Evolutionary conservation across 805 yeast species (phyloP), one percentile per base, ranked within the genome.

Genomic region (Priceomyces haplophilus): DNA sequence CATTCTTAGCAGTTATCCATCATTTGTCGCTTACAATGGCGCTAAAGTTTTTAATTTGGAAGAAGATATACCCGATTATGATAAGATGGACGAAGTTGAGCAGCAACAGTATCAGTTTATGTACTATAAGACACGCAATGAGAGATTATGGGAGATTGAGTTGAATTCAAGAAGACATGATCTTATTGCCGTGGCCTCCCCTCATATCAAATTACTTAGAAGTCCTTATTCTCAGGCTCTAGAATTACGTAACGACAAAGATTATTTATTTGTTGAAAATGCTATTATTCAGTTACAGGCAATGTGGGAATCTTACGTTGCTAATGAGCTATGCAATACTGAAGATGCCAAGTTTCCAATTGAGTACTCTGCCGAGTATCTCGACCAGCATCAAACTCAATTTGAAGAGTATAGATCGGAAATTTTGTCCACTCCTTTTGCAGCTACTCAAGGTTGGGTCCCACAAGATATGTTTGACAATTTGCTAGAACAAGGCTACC

Each of bases 391-490:
- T 56, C 79, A 78, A 40, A 55, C 69, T 17, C 77, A 75, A 19
- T 72, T 88, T 52, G 81, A 78, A 45, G 76, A 72, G 23, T 85
- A 87, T 69, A 91, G 88, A 63, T 67, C 77, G 49, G 80, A 79
- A 51, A 65, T 85, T 37, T 75, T 83, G 29, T 72, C 82, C 4
- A 75, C 81, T 39, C 97, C 97, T 33, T 90, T 88, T 64, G 83
- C 87, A 23, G 91, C 91, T 37, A 85, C 97, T 18, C 85, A 86
- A 42, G 97, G 97, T 4, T 91, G 97, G 96, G 78, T 93, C 44
- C 97, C 98, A 13, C 96, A 88, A 59, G 96, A 88, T 58, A 80
- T 88, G 85, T 90, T 91, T 57, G 83, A 80, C 25, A 77, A 78
- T 38, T 72, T 88, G 54, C 63, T 80, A 32, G 78, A 80, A 16